Base-by-base conservation (phyloP, 176 grass and related monocot species). In the Lolium rigidum region DNA sequence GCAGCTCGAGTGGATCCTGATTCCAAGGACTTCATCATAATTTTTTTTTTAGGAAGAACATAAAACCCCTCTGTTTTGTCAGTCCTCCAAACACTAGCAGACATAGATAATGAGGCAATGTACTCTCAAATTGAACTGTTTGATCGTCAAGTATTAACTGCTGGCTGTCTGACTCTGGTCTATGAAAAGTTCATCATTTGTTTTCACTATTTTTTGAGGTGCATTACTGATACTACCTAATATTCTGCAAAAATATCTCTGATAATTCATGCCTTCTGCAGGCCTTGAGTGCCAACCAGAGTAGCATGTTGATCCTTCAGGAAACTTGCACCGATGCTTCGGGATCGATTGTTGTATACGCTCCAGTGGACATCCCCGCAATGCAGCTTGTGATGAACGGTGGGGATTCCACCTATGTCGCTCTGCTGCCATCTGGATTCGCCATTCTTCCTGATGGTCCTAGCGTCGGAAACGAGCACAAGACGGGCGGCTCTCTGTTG, bases 321-420 rank as follows among this genome's bases (percentile, higher is more conserved):
- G 97, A 99, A 80, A 99, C 97, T 0, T 99, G 97, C 82, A 93
- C 88, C 4, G 97, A 99, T 78, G 88, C 90, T 4, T 99, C 97
- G 2, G 97, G 97, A 16, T 99, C 97, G 8, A 95, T 99, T 87
- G 94, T 99, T 20, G 94, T 99, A 44, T 99, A 99, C 4, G 97
- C 97, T 79, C 97, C 97, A 0, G 94, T 99, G 21, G 97, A 99
- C 85, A 89, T 94, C 67, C 97, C 97, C 3, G 97, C 97, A 50
- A 99, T 99, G 97, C 94, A 99, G 88, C 83, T 99, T 11, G 94
- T 99, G 64, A 99, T 96, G 94, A 99, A 88, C 66, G 97, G 97
- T 2, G 97, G 97, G 0, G 97, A 99, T 57, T 96, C 97, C 10
- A 93, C 97, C 35, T 99, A 94, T 1, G 97, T 99, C 26, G 94